phyloP scores from a whole-genome alignment of 2,329 filamentous ascomycete genomes.

The Elsinoe necatrix region DNA sequence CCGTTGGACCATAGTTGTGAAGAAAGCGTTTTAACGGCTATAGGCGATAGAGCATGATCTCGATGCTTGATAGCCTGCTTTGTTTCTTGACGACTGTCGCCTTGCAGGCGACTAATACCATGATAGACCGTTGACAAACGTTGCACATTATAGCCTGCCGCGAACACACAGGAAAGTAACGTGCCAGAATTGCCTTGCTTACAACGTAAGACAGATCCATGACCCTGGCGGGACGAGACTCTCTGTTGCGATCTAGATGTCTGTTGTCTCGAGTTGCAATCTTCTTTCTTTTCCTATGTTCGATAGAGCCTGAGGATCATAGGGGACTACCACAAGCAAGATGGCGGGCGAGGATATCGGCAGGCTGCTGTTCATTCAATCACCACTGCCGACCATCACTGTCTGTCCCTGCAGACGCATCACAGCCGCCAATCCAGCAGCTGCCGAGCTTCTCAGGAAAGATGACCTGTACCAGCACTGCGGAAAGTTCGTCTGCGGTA shows the following conservation, averaged over 20 bases:
- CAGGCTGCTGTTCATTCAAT: constrained; percentile 9
- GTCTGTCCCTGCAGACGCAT: constrained; percentile 10
- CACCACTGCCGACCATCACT: constrained; percentile 9
- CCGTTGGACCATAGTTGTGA: not conserved
- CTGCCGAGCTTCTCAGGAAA: constrained; percentile 7
- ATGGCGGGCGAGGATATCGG: constrained; percentile 8
- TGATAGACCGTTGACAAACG: constrained; percentile 9
- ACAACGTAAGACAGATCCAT: constrained; percentile 1
- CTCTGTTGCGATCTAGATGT: constrained; percentile 10
- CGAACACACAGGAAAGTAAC: not conserved
- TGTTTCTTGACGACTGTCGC: not conserved
- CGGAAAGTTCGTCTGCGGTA: constrained; percentile 11
- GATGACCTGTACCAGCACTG: not conserved
- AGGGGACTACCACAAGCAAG: not conserved
- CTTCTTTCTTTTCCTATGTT: not conserved
- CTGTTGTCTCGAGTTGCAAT: not conserved
- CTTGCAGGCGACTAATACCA: not conserved
- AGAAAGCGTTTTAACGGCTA: not conserved
- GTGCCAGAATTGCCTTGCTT: not conserved
- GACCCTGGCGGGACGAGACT: not conserved
- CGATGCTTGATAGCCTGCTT: not conserved
- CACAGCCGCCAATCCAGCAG: constrained; percentile 12
- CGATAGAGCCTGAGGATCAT: not conserved
- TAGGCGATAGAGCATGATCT: constrained; percentile 3
- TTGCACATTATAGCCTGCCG: not conserved